These are phyloP conservation scores for Saccharomycopsis fibuligera DNA, from an alignment of 805 yeast species.

Conservation along the genomic window DNA sequence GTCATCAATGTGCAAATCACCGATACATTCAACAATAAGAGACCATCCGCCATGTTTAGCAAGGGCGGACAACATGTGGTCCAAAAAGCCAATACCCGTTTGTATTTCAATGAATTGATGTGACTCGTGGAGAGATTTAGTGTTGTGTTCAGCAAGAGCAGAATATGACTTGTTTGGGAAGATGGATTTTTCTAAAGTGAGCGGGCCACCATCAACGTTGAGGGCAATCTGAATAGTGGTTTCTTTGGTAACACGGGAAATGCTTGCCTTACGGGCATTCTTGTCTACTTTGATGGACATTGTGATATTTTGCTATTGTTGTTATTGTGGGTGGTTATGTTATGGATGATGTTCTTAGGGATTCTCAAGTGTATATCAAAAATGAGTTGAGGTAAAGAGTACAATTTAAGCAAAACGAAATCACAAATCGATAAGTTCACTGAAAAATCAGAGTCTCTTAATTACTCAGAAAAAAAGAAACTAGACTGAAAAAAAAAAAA, in stretches of 20 bases:
- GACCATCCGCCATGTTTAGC: conserved; percentile 99
- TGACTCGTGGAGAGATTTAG: conserved; percentile 64
- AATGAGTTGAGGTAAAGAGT: background rate
- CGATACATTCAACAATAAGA: conserved; percentile 77
- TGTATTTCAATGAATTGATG: conserved; percentile 73
- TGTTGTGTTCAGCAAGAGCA: conserved; percentile 27
- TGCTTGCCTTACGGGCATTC: conserved; percentile 25
- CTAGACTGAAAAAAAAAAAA: no score
- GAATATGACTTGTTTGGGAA: conserved; percentile 33
- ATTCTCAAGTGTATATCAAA: background rate
- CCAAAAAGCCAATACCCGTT: conserved; percentile 92
- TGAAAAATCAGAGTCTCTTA: background rate
- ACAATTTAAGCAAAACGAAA: background rate
- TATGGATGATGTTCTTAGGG: background rate
- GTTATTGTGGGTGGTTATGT: background rate
- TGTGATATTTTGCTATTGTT: background rate
- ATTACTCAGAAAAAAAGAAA: background rate
- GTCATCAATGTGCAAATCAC: conserved; percentile 94
- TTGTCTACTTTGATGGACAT: conserved; percentile 6
- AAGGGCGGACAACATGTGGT: conserved; percentile 95
- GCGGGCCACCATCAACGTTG: conserved; percentile 78
- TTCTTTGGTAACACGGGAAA: conserved; percentile 75
- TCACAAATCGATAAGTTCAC: background rate
- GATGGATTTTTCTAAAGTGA: conserved; percentile 56
- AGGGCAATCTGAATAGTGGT: conserved; percentile 86